Conservation (phyloP, 768 basidiomycete species). For the Naematelia aurantialba region DNA sequence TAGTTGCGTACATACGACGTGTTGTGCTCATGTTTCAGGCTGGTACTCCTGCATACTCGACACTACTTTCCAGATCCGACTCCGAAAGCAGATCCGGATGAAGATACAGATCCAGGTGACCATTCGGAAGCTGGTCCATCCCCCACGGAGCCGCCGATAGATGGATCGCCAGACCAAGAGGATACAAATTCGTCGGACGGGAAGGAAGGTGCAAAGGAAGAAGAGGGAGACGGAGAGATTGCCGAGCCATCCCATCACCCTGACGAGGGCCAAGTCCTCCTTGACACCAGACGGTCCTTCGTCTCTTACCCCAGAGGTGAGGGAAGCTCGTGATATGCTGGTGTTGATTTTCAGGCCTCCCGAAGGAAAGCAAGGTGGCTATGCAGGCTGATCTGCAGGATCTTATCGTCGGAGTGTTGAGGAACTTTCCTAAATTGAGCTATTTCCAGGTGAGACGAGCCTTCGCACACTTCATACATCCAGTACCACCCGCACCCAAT, state of each 20-base stretch:
- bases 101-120: no score
- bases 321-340: neutral
- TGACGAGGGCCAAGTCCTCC: constrained; percentile 80
- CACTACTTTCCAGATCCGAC: constrained; percentile 15
- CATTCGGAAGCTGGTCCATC: neutral
- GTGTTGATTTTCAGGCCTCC: constrained; percentile 35
- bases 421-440: constrained; percentile 65
- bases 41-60: constrained; percentile 16
- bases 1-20: neutral
- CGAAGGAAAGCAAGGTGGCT: constrained; percentile 48
- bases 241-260: constrained; percentile 17
- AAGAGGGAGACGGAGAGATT: constrained; percentile 1
- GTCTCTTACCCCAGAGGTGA: constrained; percentile 81
- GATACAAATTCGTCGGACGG: neutral
- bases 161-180: neutral
- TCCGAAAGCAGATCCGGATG: no score
- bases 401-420: constrained; percentile 71
- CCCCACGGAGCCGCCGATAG: neutral
- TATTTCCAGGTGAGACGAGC: constrained; percentile 69
- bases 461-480: neutral
- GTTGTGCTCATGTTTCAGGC: constrained; percentile 4
- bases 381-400: constrained; percentile 66
- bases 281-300: constrained; percentile 90
- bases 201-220: constrained; percentile 1
- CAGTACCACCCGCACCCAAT: neutral